Evolutionary conservation across 768 basidiomycete genomes (phyloP), one percentile per base, ranked within the genome.

Genomic region (Butyriboletus loyo): DNA sequence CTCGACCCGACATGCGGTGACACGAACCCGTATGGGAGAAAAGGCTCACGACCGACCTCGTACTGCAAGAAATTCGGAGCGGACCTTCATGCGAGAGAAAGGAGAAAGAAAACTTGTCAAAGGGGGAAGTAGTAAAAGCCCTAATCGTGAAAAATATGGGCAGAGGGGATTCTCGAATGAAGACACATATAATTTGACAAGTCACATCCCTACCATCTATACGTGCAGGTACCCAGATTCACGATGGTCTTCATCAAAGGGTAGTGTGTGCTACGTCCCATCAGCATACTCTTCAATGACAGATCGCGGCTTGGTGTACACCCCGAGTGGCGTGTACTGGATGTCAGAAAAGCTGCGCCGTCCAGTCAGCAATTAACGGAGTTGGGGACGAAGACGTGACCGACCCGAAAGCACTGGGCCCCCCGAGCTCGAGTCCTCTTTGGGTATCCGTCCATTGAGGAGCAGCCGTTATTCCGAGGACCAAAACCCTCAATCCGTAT

Each of bases 401-500:
- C 9, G 46, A 81, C 77, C 78, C 81, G 46, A 85, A 85, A 2
- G 80, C 80, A 15, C 63, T 49, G 0, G 82, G 80, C 1, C 79
- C 83, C 1, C 83, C 83, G 6, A 75, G 65, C 32, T 70, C 73
- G 28, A 85, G 65, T 0, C 82, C 84, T 49, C 72, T 67, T 21
- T 67, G 58, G 1, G 81, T 80, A 21, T 73, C 50, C 58, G 78
- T 83, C 73, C 84, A 80, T n/a, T 78, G 77, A 35, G 81, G 80
- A 0, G 77, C 75, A 22, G 78, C 80, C 27, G 73, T 71, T 11
- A 75, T 66, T 13, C 68, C 74, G 54, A 75, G 61, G 61, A 84
- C 81, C 27, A 80, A 72, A 25, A 83, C 83, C n/a, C 80, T 74
- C 32, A 82, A 65, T 7, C 84, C 84, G 50, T 85, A 85, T 46